phyloP scores from a whole-genome alignment of 352 stramenopile species.

The Phytophthora nicotianae region DNA sequence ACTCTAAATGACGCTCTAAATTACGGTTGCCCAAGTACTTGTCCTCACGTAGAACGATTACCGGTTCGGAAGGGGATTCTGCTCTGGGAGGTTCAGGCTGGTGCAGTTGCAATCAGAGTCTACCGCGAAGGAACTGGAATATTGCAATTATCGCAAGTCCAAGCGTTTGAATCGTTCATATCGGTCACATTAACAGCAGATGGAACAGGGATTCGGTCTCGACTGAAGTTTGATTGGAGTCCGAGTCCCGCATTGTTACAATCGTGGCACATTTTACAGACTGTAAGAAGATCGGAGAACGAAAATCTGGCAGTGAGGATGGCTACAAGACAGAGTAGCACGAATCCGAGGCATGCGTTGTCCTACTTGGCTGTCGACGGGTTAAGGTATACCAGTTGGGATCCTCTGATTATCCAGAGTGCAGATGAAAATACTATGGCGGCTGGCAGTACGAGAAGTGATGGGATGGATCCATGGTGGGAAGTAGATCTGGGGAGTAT shows the following conservation, averaged over 20 bases:
- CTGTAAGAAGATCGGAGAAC: slow-evolving; percentile 51
- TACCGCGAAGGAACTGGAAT: slow-evolving; percentile 47
- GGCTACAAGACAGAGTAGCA: slow-evolving; percentile 68
- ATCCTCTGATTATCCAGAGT: slow-evolving; percentile 36
- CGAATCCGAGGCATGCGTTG: slow-evolving; percentile 37
- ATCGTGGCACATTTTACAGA: slow-evolving; percentile 62
- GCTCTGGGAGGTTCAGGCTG: slow-evolving; percentile 54
- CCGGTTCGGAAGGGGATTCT: slow-evolving; percentile 46
- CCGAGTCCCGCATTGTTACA: slow-evolving; percentile 35
- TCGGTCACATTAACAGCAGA: slow-evolving; percentile 50
- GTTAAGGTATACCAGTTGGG: slow-evolving; percentile 39
- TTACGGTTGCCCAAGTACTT: slow-evolving; percentile 52
- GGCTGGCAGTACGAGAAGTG: slow-evolving; percentile 56
- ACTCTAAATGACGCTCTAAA: slow-evolving; percentile 28
- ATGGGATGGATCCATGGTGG: slow-evolving; percentile 65
- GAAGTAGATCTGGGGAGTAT: slow-evolving; percentile 64
- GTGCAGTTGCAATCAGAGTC: slow-evolving; percentile 50
- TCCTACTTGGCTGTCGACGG: slow-evolving; percentile 63
- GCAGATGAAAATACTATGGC: slow-evolving; percentile 16
- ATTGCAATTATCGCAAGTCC: slow-evolving; percentile 53
- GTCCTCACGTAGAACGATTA: slow-evolving; percentile 36
- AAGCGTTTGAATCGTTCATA: slow-evolving; percentile 59
- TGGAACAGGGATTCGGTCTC: slow-evolving; percentile 47
- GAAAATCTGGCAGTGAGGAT: slow-evolving; percentile 71
- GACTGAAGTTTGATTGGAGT: slow-evolving; percentile 54